Conservation (phyloP, 1,284 basidiomycete genomes). For the Irpex rosettiformis region DNA sequence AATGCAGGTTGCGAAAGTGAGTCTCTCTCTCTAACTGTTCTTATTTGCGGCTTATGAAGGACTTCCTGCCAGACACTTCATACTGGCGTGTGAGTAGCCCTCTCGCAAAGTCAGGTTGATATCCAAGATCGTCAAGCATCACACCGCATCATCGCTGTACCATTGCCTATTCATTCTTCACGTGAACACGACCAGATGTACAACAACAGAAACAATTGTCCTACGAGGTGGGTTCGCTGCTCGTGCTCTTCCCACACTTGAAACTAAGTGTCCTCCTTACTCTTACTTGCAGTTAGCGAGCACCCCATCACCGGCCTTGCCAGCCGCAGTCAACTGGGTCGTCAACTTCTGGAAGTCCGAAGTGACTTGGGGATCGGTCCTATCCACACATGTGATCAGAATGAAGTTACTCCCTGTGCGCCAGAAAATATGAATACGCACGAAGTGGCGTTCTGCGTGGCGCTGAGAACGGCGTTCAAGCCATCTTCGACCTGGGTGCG, state of each 20-base stretch:
- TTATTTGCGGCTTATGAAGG: background rate
- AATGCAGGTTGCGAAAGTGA: background rate
- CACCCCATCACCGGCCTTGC: slow-evolving; percentile 13
- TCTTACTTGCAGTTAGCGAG: slow-evolving; percentile 15
- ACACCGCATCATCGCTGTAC: background rate
- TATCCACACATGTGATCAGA: background rate
- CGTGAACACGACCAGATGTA: background rate
- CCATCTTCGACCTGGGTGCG: slow-evolving; percentile 32
- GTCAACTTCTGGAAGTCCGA: slow-evolving; percentile 5
- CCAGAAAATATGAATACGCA: slow-evolving; percentile 19
- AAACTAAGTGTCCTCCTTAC: background rate
- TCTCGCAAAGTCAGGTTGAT: background rate
- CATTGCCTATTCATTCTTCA: background rate
- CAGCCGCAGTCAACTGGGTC: slow-evolving; percentile 6
- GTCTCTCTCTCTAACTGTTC: background rate
- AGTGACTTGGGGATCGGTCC: slow-evolving; percentile 7
- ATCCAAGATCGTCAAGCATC: background rate
- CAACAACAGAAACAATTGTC: background rate
- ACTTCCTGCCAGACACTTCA: background rate
- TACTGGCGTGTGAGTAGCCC: background rate
- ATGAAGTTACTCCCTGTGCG: background rate
- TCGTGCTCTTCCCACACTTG: background rate
- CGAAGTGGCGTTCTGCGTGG: slow-evolving; percentile 31
- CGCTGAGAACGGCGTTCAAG: slow-evolving; percentile 29
- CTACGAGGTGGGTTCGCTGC: background rate